phyloP scores from a whole-genome alignment of 257 asterid species.

The Scutellaria barbata region DNA sequence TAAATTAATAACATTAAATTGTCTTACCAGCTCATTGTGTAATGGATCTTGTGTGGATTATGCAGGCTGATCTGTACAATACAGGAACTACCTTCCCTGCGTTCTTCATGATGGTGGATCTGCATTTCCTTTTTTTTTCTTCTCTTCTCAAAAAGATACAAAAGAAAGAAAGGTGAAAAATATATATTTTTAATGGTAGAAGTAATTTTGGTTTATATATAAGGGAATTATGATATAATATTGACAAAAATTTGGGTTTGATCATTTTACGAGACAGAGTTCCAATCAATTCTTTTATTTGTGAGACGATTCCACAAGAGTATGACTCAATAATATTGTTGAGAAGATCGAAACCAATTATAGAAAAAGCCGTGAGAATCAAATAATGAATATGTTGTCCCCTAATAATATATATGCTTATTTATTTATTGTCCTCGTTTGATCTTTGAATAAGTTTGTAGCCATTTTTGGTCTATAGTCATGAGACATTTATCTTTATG shows the following conservation, averaged over 20 bases:
- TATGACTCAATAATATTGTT: neutral
- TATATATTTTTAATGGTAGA: slow-evolving; percentile 30
- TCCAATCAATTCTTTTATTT: no score
- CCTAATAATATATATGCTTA: neutral
- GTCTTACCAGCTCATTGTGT: slow-evolving; percentile 32
- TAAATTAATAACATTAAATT: neutral
- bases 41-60: slow-evolving; percentile 12
- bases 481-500: no score
- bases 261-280: no score
- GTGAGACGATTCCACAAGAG: no score
- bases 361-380: neutral
- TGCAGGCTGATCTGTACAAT: slow-evolving; percentile 29
- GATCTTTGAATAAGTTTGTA: no score
- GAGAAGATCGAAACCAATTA: neutral
- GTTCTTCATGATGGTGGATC: slow-evolving; percentile 33
- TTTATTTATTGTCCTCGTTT: no score
- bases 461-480: no score
- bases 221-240: neutral
- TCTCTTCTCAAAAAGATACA: neutral
- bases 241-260: no score
- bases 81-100: slow-evolving; percentile 36
- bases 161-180: neutral
- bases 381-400: neutral
- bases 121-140: slow-evolving; percentile 17
- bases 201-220: slow-evolving; percentile 25